A percentile compares a stretch with the other conserved stretches of the same genome.
Evolutionary conservation across 129 eudicot genomes (phyloP).

Genomic region (Ambrosia artemisiifolia): DNA sequence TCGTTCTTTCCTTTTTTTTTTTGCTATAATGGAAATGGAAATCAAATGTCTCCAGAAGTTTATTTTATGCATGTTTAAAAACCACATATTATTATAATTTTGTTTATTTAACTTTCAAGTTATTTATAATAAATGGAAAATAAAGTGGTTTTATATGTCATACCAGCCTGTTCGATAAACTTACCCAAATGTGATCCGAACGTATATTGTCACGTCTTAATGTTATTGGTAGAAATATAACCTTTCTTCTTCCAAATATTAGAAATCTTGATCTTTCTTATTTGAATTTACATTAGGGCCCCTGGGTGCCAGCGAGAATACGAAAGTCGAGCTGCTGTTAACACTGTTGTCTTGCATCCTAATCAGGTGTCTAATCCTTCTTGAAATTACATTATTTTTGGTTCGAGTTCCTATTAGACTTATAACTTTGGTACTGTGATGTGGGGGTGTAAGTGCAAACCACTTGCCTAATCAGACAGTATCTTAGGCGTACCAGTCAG

Average conservation of each 20-base stretch:
- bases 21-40: neutral
- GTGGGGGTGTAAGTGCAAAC: too few species aligned
- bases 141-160: neutral
- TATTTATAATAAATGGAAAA: neutral
- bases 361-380: slow-evolving; percentile 67
- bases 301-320: slow-evolving; percentile 98
- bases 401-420: neutral
- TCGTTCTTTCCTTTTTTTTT: neutral
- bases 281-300: slow-evolving; percentile 48
- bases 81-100: neutral
- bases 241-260: neutral
- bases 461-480: too few species aligned
- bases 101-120: neutral
- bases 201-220: neutral
- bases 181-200: neutral
- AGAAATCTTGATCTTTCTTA: slow-evolving; percentile 6
- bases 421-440: neutral
- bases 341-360: slow-evolving; percentile 98
- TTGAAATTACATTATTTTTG: neutral
- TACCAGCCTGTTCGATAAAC: neutral
- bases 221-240: neutral
- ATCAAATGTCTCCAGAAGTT: neutral
- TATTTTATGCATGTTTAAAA: neutral
- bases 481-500: too few species aligned
- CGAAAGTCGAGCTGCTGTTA: slow-evolving; percentile 99